phyloP scores from a whole-genome alignment of 192 early-diverging fungal species.

The Geranomyces variabilis region DNA sequence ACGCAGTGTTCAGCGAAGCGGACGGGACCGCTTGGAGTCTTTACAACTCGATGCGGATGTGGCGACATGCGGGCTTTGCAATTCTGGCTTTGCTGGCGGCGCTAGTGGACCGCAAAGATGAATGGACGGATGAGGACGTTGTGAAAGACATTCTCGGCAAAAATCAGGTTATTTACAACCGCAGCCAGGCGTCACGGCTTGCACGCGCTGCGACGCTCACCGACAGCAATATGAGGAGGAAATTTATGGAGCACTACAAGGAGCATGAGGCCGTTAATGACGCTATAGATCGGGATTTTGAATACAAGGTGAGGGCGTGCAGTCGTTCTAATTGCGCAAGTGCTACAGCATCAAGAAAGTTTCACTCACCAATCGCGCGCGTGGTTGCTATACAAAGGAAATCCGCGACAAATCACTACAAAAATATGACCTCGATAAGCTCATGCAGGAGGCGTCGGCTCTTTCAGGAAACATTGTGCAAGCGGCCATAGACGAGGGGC shows the following conservation, averaged over 20 bases:
- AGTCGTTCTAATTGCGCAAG: no score
- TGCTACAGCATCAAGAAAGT: no score
- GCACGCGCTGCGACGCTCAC: conserved; percentile 36
- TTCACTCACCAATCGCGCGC: not conserved
- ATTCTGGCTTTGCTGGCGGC: conserved; percentile 18
- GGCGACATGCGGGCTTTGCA: conserved; percentile 25
- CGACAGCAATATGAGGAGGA: conserved; percentile 25
- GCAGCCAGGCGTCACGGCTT: conserved; percentile 25
- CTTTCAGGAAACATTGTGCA: conserved; percentile 26
- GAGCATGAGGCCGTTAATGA: conserved; percentile 33
- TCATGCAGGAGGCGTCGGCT: conserved; percentile 25
- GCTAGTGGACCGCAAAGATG: conserved; percentile 19
- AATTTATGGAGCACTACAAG: conserved; percentile 41
- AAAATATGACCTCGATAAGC: conserved; percentile 27
- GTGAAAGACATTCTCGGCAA: conserved; percentile 34
- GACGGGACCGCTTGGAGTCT: conserved; percentile 1
- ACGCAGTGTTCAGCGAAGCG: not conserved
- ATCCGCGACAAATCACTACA: conserved; percentile 28
- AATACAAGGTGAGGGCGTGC: conserved; percentile 37
- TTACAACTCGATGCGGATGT: not conserved
- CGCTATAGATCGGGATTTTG: conserved; percentile 26
- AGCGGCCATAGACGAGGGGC: conserved; percentile 31
- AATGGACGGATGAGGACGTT: conserved; percentile 38
- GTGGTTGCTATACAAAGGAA: conserved; percentile 31
- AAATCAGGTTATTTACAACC: conserved; percentile 37